Evolutionary conservation across 345 rosid genomes (phyloP).

Genomic region (Toxicodendron radicans): DNA sequence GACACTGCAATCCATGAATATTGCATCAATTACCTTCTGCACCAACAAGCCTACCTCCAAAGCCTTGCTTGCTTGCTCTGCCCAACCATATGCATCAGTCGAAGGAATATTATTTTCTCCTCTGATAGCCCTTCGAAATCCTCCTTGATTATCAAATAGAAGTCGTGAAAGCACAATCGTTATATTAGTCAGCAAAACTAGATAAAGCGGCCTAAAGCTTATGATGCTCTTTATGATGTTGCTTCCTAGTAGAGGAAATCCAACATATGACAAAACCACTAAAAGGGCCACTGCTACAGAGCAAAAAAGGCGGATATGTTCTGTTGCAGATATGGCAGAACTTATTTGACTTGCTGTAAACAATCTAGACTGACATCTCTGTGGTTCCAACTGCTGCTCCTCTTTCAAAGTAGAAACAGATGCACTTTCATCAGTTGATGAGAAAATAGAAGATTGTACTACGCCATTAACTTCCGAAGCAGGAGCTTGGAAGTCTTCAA

Average conservation of each 20-base stretch:
- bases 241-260: constrained; percentile 57
- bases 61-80: constrained; percentile 56
- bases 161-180: constrained; percentile 51
- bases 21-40: constrained; percentile 65
- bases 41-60: constrained; percentile 61
- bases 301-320: constrained; percentile 43
- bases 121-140: constrained; percentile 17
- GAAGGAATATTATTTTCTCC: constrained; percentile 33
- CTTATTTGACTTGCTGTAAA: constrained; percentile 51
- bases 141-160: constrained; percentile 33
- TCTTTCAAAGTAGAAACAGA: constrained; percentile 25
- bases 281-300: constrained; percentile 47
- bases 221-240: constrained; percentile 33
- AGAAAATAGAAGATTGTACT: constrained; percentile 24
- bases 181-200: constrained; percentile 59
- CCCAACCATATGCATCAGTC: constrained; percentile 41
- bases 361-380: constrained; percentile 1
- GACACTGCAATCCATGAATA: constrained; percentile 67
- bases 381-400: constrained; percentile 24
- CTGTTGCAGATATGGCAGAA: constrained; percentile 58
- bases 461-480: constrained; percentile 22
- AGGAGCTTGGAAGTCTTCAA: constrained; percentile 26
- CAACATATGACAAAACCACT: constrained; percentile 50
- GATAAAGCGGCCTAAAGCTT: constrained; percentile 67
- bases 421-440: constrained; percentile 36